Base-by-base conservation (phyloP, 2,329 filamentous ascomycete species). In the Fonsecaea nubica region DNA sequence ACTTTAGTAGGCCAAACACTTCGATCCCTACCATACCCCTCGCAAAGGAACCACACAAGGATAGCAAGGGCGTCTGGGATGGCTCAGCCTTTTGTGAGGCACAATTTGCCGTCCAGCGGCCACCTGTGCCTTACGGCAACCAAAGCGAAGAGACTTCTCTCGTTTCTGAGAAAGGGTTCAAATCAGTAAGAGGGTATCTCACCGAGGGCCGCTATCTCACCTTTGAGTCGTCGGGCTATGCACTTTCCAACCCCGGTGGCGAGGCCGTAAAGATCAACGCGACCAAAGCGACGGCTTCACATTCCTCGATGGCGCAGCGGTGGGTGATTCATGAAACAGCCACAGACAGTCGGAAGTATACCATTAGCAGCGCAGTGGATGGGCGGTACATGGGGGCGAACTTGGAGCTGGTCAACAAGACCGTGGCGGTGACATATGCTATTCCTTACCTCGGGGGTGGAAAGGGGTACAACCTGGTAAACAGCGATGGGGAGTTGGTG, bases 181-280 rank as follows among this genome's bases (percentile, higher is more conserved):
- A 87, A 74, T 71, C 79, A 36, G 78, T 84, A 35, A 77, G 84
- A 2, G 85, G 85, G 0, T 77, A 80, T 25, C 75, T 87, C 32
- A 86, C 83, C 4, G 85, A 87, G 72, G 85, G 85, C 10, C 82
- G 84, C 18, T 86, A 82, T 70, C 77, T 87, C 13, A 81, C 82
- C 4, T 82, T 86, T 62, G 84, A 85, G 71, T 74, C 76, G 62
- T 74, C 76, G 38, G 81, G 81, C n/a, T 76, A 72, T 18, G 83
- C 83, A 0, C 76, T 86, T 15, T 76, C 76, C 7, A 80, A 79
- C 61, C 63, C 73, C 3, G 73, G 74, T 45, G 69, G 56, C 58
- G 68, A 65, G 64, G 70, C 58, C n/a, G 57, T 38, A 25, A 58
- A 21, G 3, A 12, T 73, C 36, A 76, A 64, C 54, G 69, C 66